Evolutionary conservation across 75 land plant species (phyloP), one percentile per base, ranked within the genome.

Genomic region (Picea glauca): DNA sequence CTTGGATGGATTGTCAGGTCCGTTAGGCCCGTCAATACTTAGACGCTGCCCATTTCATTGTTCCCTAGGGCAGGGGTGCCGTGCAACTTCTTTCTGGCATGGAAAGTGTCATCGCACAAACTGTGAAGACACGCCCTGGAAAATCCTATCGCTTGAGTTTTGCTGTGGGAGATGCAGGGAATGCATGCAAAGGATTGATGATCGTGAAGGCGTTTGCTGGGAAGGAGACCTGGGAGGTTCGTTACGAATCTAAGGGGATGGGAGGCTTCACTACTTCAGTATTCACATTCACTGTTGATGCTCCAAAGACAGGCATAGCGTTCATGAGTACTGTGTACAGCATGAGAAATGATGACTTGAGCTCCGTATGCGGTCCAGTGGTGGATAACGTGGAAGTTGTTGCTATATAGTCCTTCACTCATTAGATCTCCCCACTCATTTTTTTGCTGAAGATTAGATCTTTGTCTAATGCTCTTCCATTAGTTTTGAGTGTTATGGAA

Each of bases 281-380:
- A 38, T 62, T 91, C 2, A 21, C 2, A 64, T 91, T 91, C 84
- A 76, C 6, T 58, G 91, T 91, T 5, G 60, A 14, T 0, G 26
- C 80, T 15, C 20, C 46, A 4, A 40, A 80, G 5, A 91, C 91
- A 0, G 21, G 81, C 0, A 60, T 91, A 38, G 82, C 77, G 61
- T 87, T 91, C 82, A 40, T 56, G 13, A 91, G 91, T 76, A 63
- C 84, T 3, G 78, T 59, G 79, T 90, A 90, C 67, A 72, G 68
- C 58, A 90, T 75, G 68, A 76, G 58, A 14, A 80, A 65, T 40
- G 86, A 85, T 33, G 79, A 79, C 46, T 43, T 72, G 0, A 80
- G 87, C 73, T 76, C 91, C 3, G 72, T 88, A 7, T 91, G 93
- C 62, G 93, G 93, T 0, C 93, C 93, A 13, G 86, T 87, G 15